Base-by-base conservation (phyloP, 2,329 filamentous ascomycete genomes). In the Penicillium brevicompactum region DNA sequence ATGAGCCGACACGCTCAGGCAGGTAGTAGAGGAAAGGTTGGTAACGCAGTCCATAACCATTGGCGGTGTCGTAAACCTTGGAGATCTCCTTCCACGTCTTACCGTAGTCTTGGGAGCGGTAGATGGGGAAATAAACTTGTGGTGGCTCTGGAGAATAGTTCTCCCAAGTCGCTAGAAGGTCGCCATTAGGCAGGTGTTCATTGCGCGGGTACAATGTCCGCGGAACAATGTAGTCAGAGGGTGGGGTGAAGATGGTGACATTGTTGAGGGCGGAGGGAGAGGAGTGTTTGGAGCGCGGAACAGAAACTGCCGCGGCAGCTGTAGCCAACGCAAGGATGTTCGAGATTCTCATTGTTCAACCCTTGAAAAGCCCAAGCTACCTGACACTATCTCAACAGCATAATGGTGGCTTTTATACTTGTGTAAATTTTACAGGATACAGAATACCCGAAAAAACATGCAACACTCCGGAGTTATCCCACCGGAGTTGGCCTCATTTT, bases 21-120 rank as follows among this genome's bases (percentile, higher is more conserved):
- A 91, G 79, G 60, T 85, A 80, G 64, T 88, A 89, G 13, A 91
- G 76, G 69, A 84, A 83, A 0, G 88, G 88, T 64, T 91, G 88
- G 65, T 89, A 89, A 30, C 86, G 81, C 51, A 89, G 69, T 18
- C 88, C 88, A 76, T 83, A 85, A 41, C 81, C 81, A 60, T 88
- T 86, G 30, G 82, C 83, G 46, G 82, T 78, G 67, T 91, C 88
- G 13, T 83, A 76, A 9, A 90, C 83, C 14, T 79, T 79, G 4
- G 85, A 84, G 47, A 88, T 76, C 66, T 87, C 81, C 14, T 78
- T 76, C 88, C 88, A 91, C 1, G 81, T 85, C 49, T 76, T 65
- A 11, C 84, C 84, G 34, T 77, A 72, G 64, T 87, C 82, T n/a
- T 65, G 72, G 38, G 80, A 84, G 58, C 78, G 56, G 66, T 73